Evolutionary conservation across 805 yeast species (phyloP), one percentile per base, ranked within the genome.

Genomic region (Yamadazyma scolyti): DNA sequence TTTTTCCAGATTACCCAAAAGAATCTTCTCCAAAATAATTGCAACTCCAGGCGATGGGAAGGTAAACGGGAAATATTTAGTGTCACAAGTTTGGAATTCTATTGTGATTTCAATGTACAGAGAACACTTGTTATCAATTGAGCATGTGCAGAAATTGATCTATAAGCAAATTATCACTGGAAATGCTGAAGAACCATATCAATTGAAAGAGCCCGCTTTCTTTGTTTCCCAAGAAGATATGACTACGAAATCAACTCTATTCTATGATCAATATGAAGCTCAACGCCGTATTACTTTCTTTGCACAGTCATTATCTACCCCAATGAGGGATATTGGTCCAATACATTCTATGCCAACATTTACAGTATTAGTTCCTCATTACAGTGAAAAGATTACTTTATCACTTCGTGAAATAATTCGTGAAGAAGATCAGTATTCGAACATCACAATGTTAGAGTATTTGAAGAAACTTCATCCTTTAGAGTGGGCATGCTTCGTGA

Each of bases 401-500:
- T 86, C 96, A n/a, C 70, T 93, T 52, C 82, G 94, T 58, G 98
- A 90, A 63, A 88, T 93, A 54, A 90, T 93, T 49, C 82, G 95
- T 54, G 97, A 90, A 67, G 97, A 93, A 60, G 96, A 89, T 56
- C 96, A 88, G 65, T 87, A 83, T 62, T 85, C 97, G 15, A 84
- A 95, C 60, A 93, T 93, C 34, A 90, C 97, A 10, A 67, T 93
- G 50, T 73, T 90, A 48, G 98, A 93, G 65, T 90, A 90, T 57
- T 73, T 90, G 65, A 90, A 90, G 63, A 96, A 87, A 64, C 71
- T 90, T 43, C 96, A 90, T 58, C 96, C 97, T 23, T 82, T 84
- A 39, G 98, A 90, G 66, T 93, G 98, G 98, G 90, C 83, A 42
- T 87, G 96, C 65, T 90, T 93, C 52, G 96, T 93, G 28, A 86